Percentiles rank a stretch among this genome's conserved stretches.
phyloP scores from a whole-genome alignment of 345 rosid genomes.

The Populus alba region DNA sequence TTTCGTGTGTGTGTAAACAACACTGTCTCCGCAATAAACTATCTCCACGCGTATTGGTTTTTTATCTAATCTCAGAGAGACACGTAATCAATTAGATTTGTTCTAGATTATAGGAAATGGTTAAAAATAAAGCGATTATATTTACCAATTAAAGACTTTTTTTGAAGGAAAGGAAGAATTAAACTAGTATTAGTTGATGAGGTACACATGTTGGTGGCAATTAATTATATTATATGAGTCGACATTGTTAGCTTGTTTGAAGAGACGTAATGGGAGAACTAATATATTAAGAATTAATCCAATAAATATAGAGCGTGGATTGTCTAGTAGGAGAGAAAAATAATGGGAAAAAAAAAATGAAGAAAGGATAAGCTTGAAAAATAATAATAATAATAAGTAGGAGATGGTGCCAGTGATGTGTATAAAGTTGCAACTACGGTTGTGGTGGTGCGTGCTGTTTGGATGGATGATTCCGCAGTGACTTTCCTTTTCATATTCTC shows the following conservation, averaged over 20 bases:
- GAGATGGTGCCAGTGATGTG: constrained; percentile 23
- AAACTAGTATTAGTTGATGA: no score
- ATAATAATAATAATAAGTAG: not conserved
- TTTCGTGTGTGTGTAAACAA: no score
- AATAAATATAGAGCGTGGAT: constrained; percentile 3
- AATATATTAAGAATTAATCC: not conserved
- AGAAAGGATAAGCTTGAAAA: not conserved
- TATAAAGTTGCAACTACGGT: constrained; percentile 23
- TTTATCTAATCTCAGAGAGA: no score
- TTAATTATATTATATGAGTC: no score
- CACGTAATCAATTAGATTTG: no score
- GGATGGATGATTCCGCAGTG: constrained; percentile 42
- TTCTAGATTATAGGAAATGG: no score
- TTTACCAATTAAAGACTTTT: no score
- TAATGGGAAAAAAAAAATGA: not conserved
- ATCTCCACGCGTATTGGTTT: no score
- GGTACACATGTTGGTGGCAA: no score
- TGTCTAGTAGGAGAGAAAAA: constrained; percentile 14
- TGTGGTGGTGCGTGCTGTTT: constrained; percentile 22
- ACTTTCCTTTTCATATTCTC: constrained; percentile 37
- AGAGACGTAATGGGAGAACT: not conserved
- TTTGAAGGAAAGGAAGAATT: no score
- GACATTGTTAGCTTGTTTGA: not conserved
- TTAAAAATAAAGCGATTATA: no score
- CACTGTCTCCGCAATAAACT: no score